phyloP scores from a whole-genome alignment of 78 protist genomes.

The Emiliania huxleyi region DNA sequence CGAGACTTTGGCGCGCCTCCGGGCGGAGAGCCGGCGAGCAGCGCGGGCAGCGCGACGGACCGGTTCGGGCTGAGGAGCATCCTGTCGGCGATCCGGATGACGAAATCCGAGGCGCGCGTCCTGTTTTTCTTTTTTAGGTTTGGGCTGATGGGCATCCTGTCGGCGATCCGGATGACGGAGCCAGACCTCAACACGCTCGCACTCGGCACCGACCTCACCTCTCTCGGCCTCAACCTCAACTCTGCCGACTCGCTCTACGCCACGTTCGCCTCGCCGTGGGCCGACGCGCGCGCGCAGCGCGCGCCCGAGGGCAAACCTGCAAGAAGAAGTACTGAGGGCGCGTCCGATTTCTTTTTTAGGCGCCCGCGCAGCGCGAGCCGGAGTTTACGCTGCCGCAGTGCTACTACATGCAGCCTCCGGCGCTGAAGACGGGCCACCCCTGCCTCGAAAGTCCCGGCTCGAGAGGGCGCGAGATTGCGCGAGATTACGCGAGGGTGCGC shows the following conservation, averaged over 20 bases:
- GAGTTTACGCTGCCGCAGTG: slow-evolving; percentile 80
- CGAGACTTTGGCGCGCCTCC: slow-evolving; percentile 44
- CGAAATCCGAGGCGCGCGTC: slow-evolving; percentile 66
- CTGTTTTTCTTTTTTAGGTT: too few species aligned
- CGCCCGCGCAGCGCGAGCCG: slow-evolving; percentile 50
- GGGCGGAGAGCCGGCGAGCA: too few species aligned
- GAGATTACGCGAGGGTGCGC: too few species aligned
- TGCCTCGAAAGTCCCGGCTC: not conserved
- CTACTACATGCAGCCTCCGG: slow-evolving; percentile 73
- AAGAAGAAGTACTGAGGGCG: not conserved
- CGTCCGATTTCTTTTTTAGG: not conserved
- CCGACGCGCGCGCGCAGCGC: slow-evolving; percentile 49
- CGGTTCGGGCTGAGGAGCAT: slow-evolving; percentile 87
- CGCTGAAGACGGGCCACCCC: slow-evolving; percentile 53
- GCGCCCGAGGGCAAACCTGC: slow-evolving; percentile 64
- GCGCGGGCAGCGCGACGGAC: not conserved
- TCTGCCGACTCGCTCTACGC: slow-evolving; percentile 67
- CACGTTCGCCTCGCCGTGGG: slow-evolving; percentile 85
- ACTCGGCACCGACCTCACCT: slow-evolving; percentile 87
- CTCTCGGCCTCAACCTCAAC: slow-evolving; percentile 86
- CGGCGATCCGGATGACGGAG: slow-evolving; percentile 77
- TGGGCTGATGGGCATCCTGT: slow-evolving; percentile 86
- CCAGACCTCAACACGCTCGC: slow-evolving; percentile 81
- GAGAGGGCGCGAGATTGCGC: too few species aligned
- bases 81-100: slow-evolving; percentile 73